Base-by-base conservation (phyloP, 257 asterid species). In the Orobanche coerulescens region DNA sequence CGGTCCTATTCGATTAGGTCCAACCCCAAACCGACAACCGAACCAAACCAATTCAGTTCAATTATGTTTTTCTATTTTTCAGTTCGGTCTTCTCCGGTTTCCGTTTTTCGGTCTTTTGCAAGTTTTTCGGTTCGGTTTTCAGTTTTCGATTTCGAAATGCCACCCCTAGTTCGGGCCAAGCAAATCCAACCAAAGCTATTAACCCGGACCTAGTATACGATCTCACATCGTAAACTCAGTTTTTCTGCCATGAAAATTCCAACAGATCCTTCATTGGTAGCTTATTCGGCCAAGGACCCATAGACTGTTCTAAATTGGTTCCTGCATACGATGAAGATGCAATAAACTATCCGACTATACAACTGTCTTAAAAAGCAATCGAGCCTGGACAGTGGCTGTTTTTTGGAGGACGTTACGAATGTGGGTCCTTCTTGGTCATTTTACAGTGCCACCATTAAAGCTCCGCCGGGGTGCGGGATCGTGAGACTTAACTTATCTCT, bases 301-400 rank as follows among this genome's bases (percentile, higher is more conserved):
- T 90, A 65, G 83, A 90, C 30, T 87, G 97, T 25, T 84, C 96
- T 44, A 71, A 65, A 18, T 58, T 90, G 67, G 67, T 84, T 46
- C 96, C 89, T 53, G 76, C 74, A 49, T 73, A 18, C 0, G 80
- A 94, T 14, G 85, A 76, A 74, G 97, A 90, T 67, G 87, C 85
- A 56, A 61, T 90, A 40, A 90, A 90, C 82, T 90, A 87, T 74
- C 97, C 97, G 13, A 81, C 84, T 14, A 82, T 90, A 82, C 95
- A 90, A 71, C 88, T 90, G 11, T 73, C 42, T 54, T 84, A 69
- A 82, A 42, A 68, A 80, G 75, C 54, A 62, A 74, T 44, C 79
- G 73, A 39, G 84, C 78, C 40, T 80, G 81, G 8, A 84, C 83
- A 0, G 68, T 66, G n/a, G 95, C 84, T 4, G 71, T 83, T 65